Evolutionary conservation across 805 yeast species (phyloP).

Genomic region (Clavispora vitiphila): DNA sequence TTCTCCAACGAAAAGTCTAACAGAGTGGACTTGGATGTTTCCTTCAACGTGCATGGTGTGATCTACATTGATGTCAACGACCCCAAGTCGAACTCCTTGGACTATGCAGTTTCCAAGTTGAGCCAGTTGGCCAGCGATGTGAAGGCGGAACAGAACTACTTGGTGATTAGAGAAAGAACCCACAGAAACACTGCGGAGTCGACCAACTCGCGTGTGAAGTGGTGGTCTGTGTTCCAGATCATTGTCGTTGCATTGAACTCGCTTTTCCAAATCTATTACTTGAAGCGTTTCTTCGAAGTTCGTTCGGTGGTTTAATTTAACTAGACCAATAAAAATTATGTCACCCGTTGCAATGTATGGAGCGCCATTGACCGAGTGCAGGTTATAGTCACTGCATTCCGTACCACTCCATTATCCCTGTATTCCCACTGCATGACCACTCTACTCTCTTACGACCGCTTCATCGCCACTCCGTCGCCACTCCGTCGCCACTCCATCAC

Average conservation of each 20-base stretch:
- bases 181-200: slow-evolving; percentile 99
- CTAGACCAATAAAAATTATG: neutral
- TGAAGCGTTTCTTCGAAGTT: slow-evolving; percentile 93
- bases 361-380: too few species aligned
- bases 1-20: slow-evolving; percentile 81
- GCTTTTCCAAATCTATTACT: slow-evolving; percentile 86
- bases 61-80: slow-evolving; percentile 77
- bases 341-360: too few species aligned
- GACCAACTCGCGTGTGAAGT: slow-evolving; percentile 92
- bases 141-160: slow-evolving; percentile 87
- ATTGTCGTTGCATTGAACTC: slow-evolving; percentile 82
- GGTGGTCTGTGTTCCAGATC: slow-evolving; percentile 95
- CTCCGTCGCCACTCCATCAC: too few species aligned
- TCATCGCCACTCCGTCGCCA: too few species aligned
- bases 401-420: too few species aligned
- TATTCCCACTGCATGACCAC: too few species aligned
- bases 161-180: slow-evolving; percentile 92
- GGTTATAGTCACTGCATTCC: too few species aligned
- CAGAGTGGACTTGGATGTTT: slow-evolving; percentile 77
- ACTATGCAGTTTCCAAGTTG: slow-evolving; percentile 73
- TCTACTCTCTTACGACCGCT: too few species aligned
- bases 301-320: slow-evolving; percentile 68
- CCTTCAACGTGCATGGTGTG: slow-evolving; percentile 92
- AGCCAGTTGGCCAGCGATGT: slow-evolving; percentile 77
- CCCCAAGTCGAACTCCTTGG: slow-evolving; percentile 73